These are phyloP conservation scores for Bryoerythrophyllum caledonicum DNA, from an alignment of 225 moss, liverwort and hornwort species.

Conservation along the genomic window DNA sequence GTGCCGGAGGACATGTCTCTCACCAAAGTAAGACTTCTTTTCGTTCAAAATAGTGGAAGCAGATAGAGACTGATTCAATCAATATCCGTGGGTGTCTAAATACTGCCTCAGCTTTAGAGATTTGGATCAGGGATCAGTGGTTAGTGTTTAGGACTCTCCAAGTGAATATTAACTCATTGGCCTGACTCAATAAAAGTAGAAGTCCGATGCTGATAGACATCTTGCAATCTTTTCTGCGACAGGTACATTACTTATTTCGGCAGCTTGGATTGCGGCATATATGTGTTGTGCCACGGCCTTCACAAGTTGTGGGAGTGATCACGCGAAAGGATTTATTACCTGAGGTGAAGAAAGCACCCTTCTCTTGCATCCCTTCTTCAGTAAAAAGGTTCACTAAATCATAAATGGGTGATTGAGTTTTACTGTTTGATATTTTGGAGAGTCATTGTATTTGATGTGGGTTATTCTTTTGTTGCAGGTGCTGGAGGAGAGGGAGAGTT, in stretches of 20 bases:
- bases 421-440: not conserved
- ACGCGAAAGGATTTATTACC: constrained; percentile 90
- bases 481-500: constrained; percentile 51
- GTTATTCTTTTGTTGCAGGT: constrained; percentile 32
- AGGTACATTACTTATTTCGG: constrained; percentile 98
- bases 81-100: not conserved
- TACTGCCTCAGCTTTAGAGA: not conserved
- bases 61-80: not conserved
- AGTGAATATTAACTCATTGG: not conserved
- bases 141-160: not conserved
- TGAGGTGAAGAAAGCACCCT: constrained; percentile 52
- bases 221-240: constrained; percentile 27
- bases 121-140: no score
- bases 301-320: constrained; percentile 81
- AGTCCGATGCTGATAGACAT: constrained; percentile 1
- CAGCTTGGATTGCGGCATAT: constrained; percentile 98
- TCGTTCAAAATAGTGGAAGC: not conserved
- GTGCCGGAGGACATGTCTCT: constrained; percentile 98
- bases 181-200: not conserved
- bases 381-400: not conserved
- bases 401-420: not conserved
- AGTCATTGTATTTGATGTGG: not conserved
- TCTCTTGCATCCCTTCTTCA: not conserved
- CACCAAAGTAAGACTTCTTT: constrained; percentile 63
- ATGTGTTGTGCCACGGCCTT: constrained; percentile 92